phyloP scores from a whole-genome alignment of 1,139 yeast genomes.

The Sugiyamaella novakii region DNA sequence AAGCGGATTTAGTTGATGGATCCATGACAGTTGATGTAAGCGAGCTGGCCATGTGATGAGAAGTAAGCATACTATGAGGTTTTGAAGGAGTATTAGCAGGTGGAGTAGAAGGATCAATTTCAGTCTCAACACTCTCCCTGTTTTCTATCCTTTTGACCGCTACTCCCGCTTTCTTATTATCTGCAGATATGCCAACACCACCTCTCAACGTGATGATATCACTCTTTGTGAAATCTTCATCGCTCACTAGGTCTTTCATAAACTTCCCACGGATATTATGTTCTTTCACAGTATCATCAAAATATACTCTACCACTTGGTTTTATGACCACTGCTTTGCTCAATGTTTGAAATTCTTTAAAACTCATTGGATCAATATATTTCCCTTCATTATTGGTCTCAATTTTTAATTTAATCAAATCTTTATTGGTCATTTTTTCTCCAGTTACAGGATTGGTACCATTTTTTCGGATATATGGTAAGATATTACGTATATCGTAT shows the following conservation, averaged over 20 bases:
- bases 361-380: slow-evolving; percentile 42
- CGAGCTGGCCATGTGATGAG: slow-evolving; percentile 41
- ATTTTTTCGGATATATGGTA: slow-evolving; percentile 40
- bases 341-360: slow-evolving; percentile 38
- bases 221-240: slow-evolving; percentile 36
- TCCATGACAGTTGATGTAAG: slow-evolving; percentile 42
- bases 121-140: background rate
- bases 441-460: slow-evolving; percentile 42
- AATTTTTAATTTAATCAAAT: slow-evolving; percentile 38
- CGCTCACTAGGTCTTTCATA: slow-evolving; percentile 41
- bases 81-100: background rate
- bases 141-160: background rate
- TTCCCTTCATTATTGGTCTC: slow-evolving; percentile 37
- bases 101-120: background rate
- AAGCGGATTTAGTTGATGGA: slow-evolving; percentile 35
- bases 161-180: background rate
- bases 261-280: slow-evolving; percentile 39
- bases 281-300: slow-evolving; percentile 39
- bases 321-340: slow-evolving; percentile 40
- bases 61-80: slow-evolving; percentile 30
- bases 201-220: slow-evolving; percentile 39
- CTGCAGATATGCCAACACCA: slow-evolving; percentile 25
- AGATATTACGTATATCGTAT: slow-evolving; percentile 41
- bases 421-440: slow-evolving; percentile 32
- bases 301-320: slow-evolving; percentile 42